Percentiles rank a stretch among this genome's conserved stretches.
phyloP scores from a whole-genome alignment of 495 filamentous ascomycete species.

The Friedmanniomyces simplex region DNA sequence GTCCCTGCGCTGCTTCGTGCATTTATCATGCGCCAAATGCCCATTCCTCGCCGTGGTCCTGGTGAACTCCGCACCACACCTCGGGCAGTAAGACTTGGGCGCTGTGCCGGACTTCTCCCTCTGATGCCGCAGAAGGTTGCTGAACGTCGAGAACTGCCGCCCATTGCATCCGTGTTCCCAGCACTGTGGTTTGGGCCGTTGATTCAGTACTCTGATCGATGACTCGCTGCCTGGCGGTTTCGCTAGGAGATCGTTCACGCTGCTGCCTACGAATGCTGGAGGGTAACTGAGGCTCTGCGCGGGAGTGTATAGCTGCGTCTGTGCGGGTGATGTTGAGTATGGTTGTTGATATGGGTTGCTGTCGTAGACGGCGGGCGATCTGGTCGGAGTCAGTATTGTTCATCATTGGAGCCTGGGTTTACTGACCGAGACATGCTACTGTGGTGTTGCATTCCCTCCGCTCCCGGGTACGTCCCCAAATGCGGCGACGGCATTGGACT shows the following conservation, averaged over 20 bases:
- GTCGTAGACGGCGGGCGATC: constrained; percentile 10
- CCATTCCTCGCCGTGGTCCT: constrained; percentile 84
- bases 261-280: constrained; percentile 11
- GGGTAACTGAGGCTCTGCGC: constrained; percentile 15
- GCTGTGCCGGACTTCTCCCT: constrained; percentile 89
- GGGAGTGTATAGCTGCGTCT: background rate
- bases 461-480: background rate
- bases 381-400: background rate
- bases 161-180: constrained; percentile 96
- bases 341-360: constrained; percentile 3
- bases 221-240: constrained; percentile 24
- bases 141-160: constrained; percentile 88
- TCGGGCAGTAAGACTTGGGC: constrained; percentile 72
- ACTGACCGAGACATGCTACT: constrained; percentile 9
- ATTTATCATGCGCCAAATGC: constrained; percentile 81
- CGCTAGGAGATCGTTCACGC: constrained; percentile 4
- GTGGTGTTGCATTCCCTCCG: background rate
- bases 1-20: constrained; percentile 50
- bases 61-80: constrained; percentile 86
- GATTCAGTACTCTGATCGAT: constrained; percentile 55
- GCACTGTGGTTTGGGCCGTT: constrained; percentile 79
- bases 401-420: background rate
- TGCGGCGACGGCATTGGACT: constrained; percentile 15
- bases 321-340: background rate
- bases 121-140: constrained; percentile 84